These are phyloP conservation scores for Sporothrix dimorphospora DNA, from an alignment of 2,329 filamentous ascomycete species.

Conservation along the genomic window DNA sequence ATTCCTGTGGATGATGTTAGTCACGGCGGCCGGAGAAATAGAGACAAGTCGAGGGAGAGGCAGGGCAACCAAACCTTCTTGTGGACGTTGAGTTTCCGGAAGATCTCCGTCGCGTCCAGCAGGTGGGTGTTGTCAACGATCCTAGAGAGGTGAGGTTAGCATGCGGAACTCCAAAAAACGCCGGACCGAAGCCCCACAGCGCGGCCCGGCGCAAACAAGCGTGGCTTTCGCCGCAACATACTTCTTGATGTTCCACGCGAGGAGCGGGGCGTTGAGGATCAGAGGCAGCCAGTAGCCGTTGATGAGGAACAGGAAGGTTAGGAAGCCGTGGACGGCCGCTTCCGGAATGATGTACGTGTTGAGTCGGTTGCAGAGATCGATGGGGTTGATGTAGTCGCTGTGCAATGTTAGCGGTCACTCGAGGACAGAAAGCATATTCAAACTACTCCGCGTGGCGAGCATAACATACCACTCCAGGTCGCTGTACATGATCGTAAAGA, in stretches of 20 bases:
- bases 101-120: conserved; percentile 97
- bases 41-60: not conserved
- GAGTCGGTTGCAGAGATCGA: conserved; percentile 99
- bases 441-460: not conserved
- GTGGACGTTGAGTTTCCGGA: conserved; percentile 97
- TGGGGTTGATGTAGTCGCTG: conserved; percentile 99
- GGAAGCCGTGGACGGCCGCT: conserved; percentile 93
- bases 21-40: not conserved
- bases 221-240: conserved; percentile 53
- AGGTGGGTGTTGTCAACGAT: conserved; percentile 97
- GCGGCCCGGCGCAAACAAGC: not conserved
- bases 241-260: conserved; percentile 98
- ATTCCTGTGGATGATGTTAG: conserved; percentile 66
- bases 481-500: conserved; percentile 99
- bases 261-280: conserved; percentile 85
- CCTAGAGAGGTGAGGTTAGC: conserved; percentile 51
- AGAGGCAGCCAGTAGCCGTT: conserved; percentile 98
- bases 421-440: not conserved
- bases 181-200: not conserved
- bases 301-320: conserved; percentile 94
- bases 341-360: conserved; percentile 99
- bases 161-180: not conserved
- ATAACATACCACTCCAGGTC: conserved; percentile 91
- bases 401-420: conserved; percentile 37
- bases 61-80: conserved; percentile 75